These are phyloP conservation scores for Volvox reticuliferus DNA, from an alignment of 139 green algal species.

Conservation along the genomic window DNA sequence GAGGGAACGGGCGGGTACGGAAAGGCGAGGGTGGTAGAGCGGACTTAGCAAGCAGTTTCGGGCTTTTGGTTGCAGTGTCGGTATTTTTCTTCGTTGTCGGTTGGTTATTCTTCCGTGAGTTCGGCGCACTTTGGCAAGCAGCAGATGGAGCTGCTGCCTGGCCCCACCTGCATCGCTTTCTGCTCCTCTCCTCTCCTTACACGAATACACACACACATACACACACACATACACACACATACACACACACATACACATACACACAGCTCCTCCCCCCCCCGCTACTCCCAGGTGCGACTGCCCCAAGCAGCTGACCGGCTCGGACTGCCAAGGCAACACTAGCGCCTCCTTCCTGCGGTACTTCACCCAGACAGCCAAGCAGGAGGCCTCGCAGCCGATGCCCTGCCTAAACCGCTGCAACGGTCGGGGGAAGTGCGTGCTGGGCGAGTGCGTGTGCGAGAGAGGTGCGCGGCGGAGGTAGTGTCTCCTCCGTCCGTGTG, in stretches of 20 bases:
- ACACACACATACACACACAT: too few species aligned
- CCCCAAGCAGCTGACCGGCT: neutral
- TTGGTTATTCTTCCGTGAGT: too few species aligned
- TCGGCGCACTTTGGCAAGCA: neutral
- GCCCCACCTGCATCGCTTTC: neutral
- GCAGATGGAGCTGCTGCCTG: too few species aligned
- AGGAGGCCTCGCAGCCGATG: neutral
- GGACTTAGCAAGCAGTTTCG: too few species aligned
- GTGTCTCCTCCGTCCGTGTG: too few species aligned
- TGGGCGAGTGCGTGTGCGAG: conserved; percentile 11
- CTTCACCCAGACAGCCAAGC: neutral
- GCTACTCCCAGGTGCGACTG: conserved; percentile 33
- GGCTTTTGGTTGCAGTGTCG: too few species aligned
- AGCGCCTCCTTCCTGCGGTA: neutral
- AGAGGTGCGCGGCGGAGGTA: neutral
- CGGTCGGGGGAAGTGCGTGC: neutral
- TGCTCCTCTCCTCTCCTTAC: neutral
- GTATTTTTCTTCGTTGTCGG: too few species aligned
- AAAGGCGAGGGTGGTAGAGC: too few species aligned
- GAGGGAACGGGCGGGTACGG: neutral
- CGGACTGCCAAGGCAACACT: neutral
- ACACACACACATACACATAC: too few species aligned
- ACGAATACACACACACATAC: too few species aligned
- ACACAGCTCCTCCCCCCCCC: too few species aligned
- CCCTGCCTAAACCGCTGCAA: conserved; percentile 38